These are phyloP conservation scores for Xylaria palmicola DNA, from an alignment of 495 filamentous ascomycete species.

Conservation along the genomic window DNA sequence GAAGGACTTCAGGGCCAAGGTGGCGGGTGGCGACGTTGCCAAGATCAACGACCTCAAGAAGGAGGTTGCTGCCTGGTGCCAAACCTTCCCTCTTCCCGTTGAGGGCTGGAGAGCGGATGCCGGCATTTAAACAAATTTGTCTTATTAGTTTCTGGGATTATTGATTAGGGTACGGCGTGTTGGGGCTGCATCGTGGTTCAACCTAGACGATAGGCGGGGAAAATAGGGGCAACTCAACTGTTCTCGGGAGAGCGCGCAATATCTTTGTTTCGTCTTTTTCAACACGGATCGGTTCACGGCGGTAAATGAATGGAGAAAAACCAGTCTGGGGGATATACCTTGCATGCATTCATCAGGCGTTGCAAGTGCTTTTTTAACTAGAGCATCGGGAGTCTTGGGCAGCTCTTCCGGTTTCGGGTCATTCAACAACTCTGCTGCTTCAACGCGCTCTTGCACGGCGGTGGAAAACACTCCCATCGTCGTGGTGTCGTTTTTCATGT, in stretches of 20 bases:
- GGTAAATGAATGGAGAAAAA: slow-evolving; percentile 27
- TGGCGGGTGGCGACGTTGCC: slow-evolving; percentile 69
- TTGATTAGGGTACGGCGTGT: slow-evolving; percentile 12
- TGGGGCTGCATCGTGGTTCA: slow-evolving; percentile 25
- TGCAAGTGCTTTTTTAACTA: slow-evolving; percentile 27
- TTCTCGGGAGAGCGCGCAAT: slow-evolving; percentile 27
- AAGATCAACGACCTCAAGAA: slow-evolving; percentile 81
- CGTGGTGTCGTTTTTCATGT: neutral
- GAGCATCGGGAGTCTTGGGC: slow-evolving; percentile 10
- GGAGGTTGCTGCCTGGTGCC: slow-evolving; percentile 87
- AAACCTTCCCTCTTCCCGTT: slow-evolving; percentile 89
- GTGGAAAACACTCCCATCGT: neutral
- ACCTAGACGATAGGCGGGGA: slow-evolving; percentile 24
- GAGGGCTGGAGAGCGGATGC: slow-evolving; percentile 58
- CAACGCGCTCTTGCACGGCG: slow-evolving; percentile 12
- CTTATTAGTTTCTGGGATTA: slow-evolving; percentile 15
- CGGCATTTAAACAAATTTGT: slow-evolving; percentile 39
- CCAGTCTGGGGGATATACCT: slow-evolving; percentile 13
- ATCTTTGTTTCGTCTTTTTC: neutral
- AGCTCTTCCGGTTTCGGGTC: slow-evolving; percentile 11
- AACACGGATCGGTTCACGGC: slow-evolving; percentile 14
- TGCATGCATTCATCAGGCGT: slow-evolving; percentile 41
- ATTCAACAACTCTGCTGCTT: slow-evolving; percentile 21
- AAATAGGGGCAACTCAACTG: slow-evolving; percentile 35
- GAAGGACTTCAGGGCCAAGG: slow-evolving; percentile 98